phyloP scores from a whole-genome alignment of 2,329 filamentous ascomycete species.

The Aureobasidium sp. region DNA sequence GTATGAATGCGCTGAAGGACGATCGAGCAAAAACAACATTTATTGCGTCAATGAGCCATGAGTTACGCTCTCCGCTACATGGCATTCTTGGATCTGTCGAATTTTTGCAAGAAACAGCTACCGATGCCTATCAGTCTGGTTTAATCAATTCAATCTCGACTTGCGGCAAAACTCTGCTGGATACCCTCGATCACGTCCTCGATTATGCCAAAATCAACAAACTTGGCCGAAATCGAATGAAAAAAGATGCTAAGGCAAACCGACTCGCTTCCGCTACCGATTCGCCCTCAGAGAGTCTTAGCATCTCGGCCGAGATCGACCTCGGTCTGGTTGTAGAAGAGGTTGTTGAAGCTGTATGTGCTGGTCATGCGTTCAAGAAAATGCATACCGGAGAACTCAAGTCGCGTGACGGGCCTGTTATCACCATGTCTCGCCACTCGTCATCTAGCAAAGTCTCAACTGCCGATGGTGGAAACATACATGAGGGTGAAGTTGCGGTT shows the following conservation, averaged over 20 bases:
- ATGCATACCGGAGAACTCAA: constrained; percentile 14
- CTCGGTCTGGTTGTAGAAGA: constrained; percentile 13
- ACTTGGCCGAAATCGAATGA: constrained; percentile 22
- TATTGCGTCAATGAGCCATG: constrained; percentile 45
- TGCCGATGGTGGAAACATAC: neutral
- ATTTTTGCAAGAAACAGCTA: constrained; percentile 34
- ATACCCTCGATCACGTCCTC: constrained; percentile 37
- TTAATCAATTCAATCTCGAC: constrained; percentile 40
- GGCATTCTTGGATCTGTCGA: constrained; percentile 43
- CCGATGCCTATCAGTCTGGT: constrained; percentile 32
- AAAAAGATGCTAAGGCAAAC: constrained; percentile 17
- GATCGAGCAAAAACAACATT: constrained; percentile 46
- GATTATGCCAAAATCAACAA: constrained; percentile 42
- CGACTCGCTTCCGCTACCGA: constrained; percentile 1
- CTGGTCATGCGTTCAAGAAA: constrained; percentile 39
- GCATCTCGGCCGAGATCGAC: constrained; percentile 13
- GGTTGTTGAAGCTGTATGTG: constrained; percentile 17
- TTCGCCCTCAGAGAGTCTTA: constrained; percentile 12
- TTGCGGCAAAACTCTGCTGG: constrained; percentile 43
- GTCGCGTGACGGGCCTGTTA: neutral
- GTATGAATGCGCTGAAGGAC: constrained; percentile 32
- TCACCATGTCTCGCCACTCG: neutral
- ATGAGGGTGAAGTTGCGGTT: constrained; percentile 30
- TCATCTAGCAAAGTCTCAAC: neutral
- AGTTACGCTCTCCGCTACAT: constrained; percentile 41